Percentiles rank a stretch among this genome's conserved stretches.
These are phyloP conservation scores for Cladorrhinum sp. DNA, from an alignment of 2,329 filamentous ascomycete genomes.

Conservation along the genomic window DNA sequence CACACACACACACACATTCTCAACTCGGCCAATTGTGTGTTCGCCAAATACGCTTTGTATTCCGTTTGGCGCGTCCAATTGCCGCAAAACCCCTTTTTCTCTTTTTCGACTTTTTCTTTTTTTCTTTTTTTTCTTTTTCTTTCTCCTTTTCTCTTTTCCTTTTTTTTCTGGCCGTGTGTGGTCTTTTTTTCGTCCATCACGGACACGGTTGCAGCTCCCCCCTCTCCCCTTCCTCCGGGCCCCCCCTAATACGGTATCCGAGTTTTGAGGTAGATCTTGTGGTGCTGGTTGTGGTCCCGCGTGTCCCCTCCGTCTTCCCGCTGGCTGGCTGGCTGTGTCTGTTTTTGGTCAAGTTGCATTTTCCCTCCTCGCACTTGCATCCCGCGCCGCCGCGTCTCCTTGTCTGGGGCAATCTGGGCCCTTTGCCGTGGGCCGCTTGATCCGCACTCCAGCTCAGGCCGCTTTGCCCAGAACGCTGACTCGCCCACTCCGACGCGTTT, in stretches of 20 bases:
- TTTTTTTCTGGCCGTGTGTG: no score
- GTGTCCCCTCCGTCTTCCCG: slow-evolving; percentile 16
- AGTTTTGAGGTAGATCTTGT: not conserved
- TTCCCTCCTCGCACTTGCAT: slow-evolving; percentile 2
- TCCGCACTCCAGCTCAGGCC: slow-evolving; percentile 16
- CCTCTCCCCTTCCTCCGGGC: not conserved
- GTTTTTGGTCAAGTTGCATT: slow-evolving; percentile 4
- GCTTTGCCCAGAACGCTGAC: slow-evolving; percentile 8
- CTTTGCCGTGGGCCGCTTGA: slow-evolving; percentile 14
- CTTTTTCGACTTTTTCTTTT: slow-evolving; percentile 5
- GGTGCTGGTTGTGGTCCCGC: not conserved
- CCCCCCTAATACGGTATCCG: not conserved
- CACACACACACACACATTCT: not conserved
- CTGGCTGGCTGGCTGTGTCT: slow-evolving; percentile 3
- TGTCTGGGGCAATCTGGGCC: slow-evolving; percentile 12
- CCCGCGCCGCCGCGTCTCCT: slow-evolving; percentile 16
- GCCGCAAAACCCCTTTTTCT: slow-evolving; percentile 10
- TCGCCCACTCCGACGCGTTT: slow-evolving; percentile 18
- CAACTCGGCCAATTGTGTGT: not conserved
- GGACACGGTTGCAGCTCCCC: not conserved
- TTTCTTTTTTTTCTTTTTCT: slow-evolving; percentile 1
- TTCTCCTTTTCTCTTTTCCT: slow-evolving; percentile 5
- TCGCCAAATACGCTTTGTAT: not conserved
- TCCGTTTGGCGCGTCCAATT: slow-evolving; percentile 9
- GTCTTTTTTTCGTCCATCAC: no score